Evolutionary conservation across 2,329 filamentous ascomycete genomes (phyloP).

Genomic region (Diaporthe sp.): DNA sequence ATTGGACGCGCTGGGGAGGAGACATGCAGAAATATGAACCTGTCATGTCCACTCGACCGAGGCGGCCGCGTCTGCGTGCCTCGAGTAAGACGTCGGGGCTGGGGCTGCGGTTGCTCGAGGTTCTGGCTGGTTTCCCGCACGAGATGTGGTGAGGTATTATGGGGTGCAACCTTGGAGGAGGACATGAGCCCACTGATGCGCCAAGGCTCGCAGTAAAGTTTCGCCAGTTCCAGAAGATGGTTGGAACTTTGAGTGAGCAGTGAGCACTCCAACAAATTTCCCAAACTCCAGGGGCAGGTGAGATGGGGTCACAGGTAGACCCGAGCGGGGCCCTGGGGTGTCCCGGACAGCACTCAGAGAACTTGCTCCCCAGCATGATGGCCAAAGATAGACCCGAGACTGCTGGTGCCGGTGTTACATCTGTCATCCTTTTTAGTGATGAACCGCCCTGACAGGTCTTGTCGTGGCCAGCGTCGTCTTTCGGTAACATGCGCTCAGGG

Average conservation of each 20-base stretch:
- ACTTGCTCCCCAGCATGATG: slow-evolving; percentile 7
- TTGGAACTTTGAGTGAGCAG: slow-evolving; percentile 1
- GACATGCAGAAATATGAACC: slow-evolving; percentile 10
- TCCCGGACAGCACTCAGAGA: neutral
- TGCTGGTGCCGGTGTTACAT: slow-evolving; percentile 2
- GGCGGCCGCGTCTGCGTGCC: slow-evolving; percentile 14
- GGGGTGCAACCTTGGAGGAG: neutral
- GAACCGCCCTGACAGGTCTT: slow-evolving; percentile 18
- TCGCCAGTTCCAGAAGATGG: slow-evolving; percentile 20
- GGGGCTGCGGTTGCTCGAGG: neutral
- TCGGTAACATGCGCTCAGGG: slow-evolving; percentile 1
- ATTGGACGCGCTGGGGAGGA: slow-evolving; percentile 13
- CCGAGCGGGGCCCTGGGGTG: slow-evolving; percentile 22
- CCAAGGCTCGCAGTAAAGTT: slow-evolving; percentile 29
- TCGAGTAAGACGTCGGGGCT: slow-evolving; percentile 1
- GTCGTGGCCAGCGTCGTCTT: neutral
- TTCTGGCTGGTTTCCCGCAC: neutral
- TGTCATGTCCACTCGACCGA: slow-evolving; percentile 18
- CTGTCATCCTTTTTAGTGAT: slow-evolving; percentile 4
- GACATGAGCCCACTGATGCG: slow-evolving; percentile 3
- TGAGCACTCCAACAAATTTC: neutral
- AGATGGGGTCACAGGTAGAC: slow-evolving; percentile 1
- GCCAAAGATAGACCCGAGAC: slow-evolving; percentile 24
- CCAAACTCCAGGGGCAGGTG: slow-evolving; percentile 12
- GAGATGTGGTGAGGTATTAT: neutral